These are phyloP conservation scores for Cladosporium sp. DNA, from an alignment of 2,329 filamentous ascomycete species.

Conservation along the genomic window DNA sequence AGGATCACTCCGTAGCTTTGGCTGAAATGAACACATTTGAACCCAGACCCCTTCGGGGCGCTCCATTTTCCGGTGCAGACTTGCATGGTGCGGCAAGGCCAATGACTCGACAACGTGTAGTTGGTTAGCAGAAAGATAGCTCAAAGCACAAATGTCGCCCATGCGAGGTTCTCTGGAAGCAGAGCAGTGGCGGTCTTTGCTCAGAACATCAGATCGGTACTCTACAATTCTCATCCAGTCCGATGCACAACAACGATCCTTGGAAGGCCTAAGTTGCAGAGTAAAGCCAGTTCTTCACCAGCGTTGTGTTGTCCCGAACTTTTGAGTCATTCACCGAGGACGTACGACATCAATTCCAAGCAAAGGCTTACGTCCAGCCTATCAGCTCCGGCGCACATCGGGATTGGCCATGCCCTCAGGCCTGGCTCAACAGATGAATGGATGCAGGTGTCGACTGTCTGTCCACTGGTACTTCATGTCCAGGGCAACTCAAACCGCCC, in stretches of 20 bases:
- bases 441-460: neutral
- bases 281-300: neutral
- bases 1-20: slow-evolving; percentile 20
- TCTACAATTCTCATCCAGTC: neutral
- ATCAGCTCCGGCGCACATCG: neutral
- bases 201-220: neutral
- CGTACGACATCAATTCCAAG: neutral
- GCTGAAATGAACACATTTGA: slow-evolving; percentile 12
- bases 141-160: slow-evolving; percentile 21
- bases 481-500: neutral
- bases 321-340: neutral
- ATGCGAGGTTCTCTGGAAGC: neutral
- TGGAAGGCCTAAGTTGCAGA: neutral
- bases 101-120: neutral
- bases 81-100: neutral
- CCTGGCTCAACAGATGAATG: neutral
- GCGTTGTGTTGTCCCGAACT: no score
- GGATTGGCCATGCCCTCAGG: neutral
- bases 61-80: neutral
- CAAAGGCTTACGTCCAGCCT: neutral
- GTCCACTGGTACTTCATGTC: neutral
- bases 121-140: slow-evolving; percentile 25
- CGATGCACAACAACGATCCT: neutral
- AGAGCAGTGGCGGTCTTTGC: neutral
- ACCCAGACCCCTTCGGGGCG: slow-evolving; percentile 9